Evolutionary conservation across 768 basidiomycete species (phyloP).

Genomic region (Suillus subalutaceus): DNA sequence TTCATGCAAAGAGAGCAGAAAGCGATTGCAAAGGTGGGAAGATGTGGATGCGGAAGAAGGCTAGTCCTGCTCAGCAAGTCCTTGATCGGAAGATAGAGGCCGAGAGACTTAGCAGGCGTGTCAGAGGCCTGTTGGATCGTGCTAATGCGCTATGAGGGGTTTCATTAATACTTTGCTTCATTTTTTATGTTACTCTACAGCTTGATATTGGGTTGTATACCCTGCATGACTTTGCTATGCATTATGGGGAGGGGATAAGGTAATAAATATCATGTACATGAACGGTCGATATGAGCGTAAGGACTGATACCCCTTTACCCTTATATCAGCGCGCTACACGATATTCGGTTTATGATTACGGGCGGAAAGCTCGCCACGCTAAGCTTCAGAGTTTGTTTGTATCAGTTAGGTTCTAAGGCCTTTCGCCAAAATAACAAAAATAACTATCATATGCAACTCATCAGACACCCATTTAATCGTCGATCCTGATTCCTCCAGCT

Average conservation of each 20-base stretch:
- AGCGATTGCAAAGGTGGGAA: slow-evolving; percentile 46
- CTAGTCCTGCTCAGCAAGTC: slow-evolving; percentile 81
- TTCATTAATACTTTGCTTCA: background rate
- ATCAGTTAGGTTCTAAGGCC: background rate
- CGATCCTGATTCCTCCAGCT: background rate
- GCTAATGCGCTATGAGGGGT: slow-evolving; percentile 42
- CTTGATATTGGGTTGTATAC: background rate
- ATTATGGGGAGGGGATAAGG: background rate
- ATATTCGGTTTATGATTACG: too few relatives aligned
- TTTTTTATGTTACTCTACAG: slow-evolving; percentile 6
- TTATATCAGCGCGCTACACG: too few relatives aligned
- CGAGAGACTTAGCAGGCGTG: slow-evolving; percentile 67
- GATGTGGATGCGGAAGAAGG: slow-evolving; percentile 81
- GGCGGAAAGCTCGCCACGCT: too few relatives aligned
- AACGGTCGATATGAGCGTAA: background rate
- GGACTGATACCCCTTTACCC: background rate
- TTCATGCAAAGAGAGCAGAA: slow-evolving; percentile 55
- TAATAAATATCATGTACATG: background rate
- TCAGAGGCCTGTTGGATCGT: slow-evolving; percentile 71
- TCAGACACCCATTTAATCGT: background rate
- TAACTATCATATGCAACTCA: background rate
- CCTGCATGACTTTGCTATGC: slow-evolving; percentile 6
- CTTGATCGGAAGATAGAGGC: slow-evolving; percentile 76
- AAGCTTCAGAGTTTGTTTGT: background rate
- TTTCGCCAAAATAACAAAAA: background rate